Percentiles rank a stretch among this genome's conserved stretches.
These are phyloP conservation scores for Herpetospermum pedunculosum DNA, from an alignment of 306 rosid genomes.

Conservation along the genomic window DNA sequence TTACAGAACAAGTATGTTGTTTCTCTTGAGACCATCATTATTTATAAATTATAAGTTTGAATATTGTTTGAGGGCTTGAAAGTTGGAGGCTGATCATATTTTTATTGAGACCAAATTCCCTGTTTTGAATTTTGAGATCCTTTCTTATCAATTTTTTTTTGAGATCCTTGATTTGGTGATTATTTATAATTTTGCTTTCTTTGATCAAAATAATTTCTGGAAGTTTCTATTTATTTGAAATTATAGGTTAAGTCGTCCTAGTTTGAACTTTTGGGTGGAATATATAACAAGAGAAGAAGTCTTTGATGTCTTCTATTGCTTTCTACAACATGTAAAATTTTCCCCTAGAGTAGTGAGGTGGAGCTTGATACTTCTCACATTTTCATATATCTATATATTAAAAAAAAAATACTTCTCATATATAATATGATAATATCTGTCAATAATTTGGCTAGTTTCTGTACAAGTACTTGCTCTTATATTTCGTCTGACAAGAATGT, in stretches of 20 bases:
- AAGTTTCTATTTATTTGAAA: not conserved
- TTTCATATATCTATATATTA: no score
- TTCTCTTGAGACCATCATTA: conserved; percentile 2
- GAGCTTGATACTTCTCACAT: not conserved
- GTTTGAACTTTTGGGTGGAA: not conserved
- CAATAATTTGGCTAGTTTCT: not conserved
- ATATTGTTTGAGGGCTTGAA: conserved; percentile 9
- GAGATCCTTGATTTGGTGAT: not conserved
- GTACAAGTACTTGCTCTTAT: not conserved
- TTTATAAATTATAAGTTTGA: not conserved
- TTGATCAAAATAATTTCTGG: not conserved
- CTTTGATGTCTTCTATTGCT: not conserved
- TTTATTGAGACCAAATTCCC: not conserved
- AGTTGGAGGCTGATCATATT: not conserved
- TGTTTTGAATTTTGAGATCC: not conserved
- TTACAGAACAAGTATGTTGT: conserved; percentile 61
- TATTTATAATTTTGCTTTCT: not conserved
- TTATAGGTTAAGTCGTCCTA: not conserved
- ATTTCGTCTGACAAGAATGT: not conserved
- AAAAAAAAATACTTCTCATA: not conserved
- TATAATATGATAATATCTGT: not conserved
- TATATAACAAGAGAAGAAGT: not conserved
- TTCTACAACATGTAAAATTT: not conserved
- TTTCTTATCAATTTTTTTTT: no score
- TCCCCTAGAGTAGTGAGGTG: not conserved